Conservation (phyloP, 768 basidiomycete genomes). For the Termitomyces sp. region DNA sequence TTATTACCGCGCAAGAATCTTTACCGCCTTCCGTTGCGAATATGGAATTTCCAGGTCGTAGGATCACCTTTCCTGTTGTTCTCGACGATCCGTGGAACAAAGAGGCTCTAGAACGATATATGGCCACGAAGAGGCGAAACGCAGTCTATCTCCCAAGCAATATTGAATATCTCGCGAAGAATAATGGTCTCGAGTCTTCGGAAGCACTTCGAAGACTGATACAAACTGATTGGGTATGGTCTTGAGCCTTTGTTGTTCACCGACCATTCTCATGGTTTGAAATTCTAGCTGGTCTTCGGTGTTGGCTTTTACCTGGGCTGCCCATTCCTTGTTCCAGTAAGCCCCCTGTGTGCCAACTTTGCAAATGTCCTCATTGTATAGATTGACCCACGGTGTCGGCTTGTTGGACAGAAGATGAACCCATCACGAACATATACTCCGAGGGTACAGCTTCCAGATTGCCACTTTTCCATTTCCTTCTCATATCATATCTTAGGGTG, state of each 20-base stretch:
- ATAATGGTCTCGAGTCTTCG: slow-evolving; percentile 45
- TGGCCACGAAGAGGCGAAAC: slow-evolving; percentile 43
- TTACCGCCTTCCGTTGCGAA: slow-evolving; percentile 34
- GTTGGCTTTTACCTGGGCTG: slow-evolving; percentile 63
- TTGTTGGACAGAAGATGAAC: slow-evolving; percentile 72
- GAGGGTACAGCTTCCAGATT: slow-evolving; percentile 25
- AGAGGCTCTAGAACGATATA: slow-evolving; percentile 54
- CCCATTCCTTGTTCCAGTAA: slow-evolving; percentile 54
- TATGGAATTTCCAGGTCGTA: slow-evolving; percentile 43
- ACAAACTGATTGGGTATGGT: slow-evolving; percentile 43
- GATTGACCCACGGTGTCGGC: slow-evolving; percentile 52
- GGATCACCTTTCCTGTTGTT: slow-evolving; percentile 55
- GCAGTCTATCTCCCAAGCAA: slow-evolving; percentile 69
- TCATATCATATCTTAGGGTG: slow-evolving; percentile 35
- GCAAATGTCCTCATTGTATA: not conserved
- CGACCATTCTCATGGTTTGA: not conserved
- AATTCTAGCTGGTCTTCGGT: slow-evolving; percentile 47
- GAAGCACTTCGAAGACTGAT: slow-evolving; percentile 43
- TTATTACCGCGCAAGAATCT: slow-evolving; percentile 30
- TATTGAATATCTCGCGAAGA: slow-evolving; percentile 57
- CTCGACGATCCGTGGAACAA: slow-evolving; percentile 55
- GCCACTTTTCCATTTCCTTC: not conserved
- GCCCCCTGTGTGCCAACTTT: slow-evolving; percentile 7
- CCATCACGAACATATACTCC: slow-evolving; percentile 65
- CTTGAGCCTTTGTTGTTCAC: not conserved